phyloP scores from a whole-genome alignment of 352 stramenopile genomes.

The Lagenidium sp. region DNA sequence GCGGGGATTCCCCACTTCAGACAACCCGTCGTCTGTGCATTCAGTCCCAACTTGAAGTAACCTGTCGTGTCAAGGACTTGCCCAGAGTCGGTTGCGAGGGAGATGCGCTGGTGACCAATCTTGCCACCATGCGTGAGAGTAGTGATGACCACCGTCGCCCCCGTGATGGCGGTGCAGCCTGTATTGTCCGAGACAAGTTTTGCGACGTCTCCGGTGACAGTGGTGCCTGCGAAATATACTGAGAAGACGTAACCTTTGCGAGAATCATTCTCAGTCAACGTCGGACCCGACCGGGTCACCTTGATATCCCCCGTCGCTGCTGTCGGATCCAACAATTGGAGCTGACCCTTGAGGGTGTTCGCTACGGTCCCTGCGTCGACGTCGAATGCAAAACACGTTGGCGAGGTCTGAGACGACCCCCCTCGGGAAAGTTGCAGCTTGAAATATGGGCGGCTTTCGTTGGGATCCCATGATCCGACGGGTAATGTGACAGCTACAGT shows the following conservation, averaged over 20 bases:
- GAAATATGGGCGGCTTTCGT: slow-evolving; percentile 16
- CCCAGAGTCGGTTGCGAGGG: slow-evolving; percentile 74
- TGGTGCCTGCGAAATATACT: slow-evolving; percentile 88
- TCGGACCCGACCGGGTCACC: slow-evolving; percentile 38
- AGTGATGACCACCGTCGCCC: slow-evolving; percentile 18
- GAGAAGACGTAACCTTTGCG: slow-evolving; percentile 81
- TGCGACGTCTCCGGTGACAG: slow-evolving; percentile 79
- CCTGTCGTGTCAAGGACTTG: slow-evolving; percentile 41
- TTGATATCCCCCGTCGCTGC: slow-evolving; percentile 27
- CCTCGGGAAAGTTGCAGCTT: slow-evolving; percentile 30
- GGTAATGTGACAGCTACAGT: slow-evolving; percentile 38
- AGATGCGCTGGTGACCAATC: slow-evolving; percentile 72
- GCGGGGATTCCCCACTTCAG: slow-evolving; percentile 49
- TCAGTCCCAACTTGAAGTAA: slow-evolving; percentile 40
- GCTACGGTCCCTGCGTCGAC: slow-evolving; percentile 13
- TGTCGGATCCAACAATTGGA: slow-evolving; percentile 16
- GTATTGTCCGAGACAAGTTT: slow-evolving; percentile 14
- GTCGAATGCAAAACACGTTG: slow-evolving; percentile 31
- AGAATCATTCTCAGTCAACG: slow-evolving; percentile 7
- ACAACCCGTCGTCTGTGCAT: slow-evolving; percentile 21
- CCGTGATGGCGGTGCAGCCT: slow-evolving; percentile 19
- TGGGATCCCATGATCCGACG: slow-evolving; percentile 13
- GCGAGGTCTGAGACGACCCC: slow-evolving; percentile 18
- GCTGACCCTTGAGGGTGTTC: slow-evolving; percentile 12
- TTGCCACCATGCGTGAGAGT: slow-evolving; percentile 70